Percentiles rank a stretch among this genome's conserved stretches.
These are phyloP conservation scores for Puccinia coronata DNA, from an alignment of 1,284 basidiomycete species.

Conservation along the genomic window DNA sequence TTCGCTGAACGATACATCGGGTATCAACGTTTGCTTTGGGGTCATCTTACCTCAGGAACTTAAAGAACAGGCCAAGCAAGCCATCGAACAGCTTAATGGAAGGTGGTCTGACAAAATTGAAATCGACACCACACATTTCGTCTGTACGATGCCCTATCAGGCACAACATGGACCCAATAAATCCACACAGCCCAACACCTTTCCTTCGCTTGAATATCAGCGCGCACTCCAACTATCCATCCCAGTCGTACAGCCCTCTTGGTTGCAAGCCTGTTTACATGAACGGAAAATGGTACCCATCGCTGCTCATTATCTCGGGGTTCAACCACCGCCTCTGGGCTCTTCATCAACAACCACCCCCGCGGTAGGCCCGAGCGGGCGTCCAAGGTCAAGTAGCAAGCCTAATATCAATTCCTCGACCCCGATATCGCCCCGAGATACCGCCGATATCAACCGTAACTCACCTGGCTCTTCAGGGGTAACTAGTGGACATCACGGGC, in stretches of 20 bases:
- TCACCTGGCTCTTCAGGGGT: background rate
- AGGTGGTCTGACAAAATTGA: constrained; percentile 88
- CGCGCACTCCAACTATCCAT: constrained; percentile 84
- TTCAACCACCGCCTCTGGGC: constrained; percentile 19
- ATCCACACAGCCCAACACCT: constrained; percentile 62
- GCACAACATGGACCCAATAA: constrained; percentile 50
- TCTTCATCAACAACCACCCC: constrained; percentile 11
- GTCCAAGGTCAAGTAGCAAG: constrained; percentile 35
- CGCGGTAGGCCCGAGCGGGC: background rate
- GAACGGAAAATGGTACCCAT: constrained; percentile 62
- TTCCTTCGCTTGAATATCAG: constrained; percentile 80
- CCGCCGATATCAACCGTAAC: background rate
- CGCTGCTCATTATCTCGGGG: constrained; percentile 52
- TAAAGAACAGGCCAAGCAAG: constrained; percentile 74
- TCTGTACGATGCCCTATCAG: constrained; percentile 79
- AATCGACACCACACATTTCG: constrained; percentile 94
- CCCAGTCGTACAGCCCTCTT: constrained; percentile 83
- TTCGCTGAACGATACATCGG: constrained; percentile 88
- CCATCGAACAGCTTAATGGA: constrained; percentile 77
- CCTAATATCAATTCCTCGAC: constrained; percentile 10
- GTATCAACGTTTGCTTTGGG: constrained; percentile 87
- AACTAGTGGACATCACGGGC: background rate
- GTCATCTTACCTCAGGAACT: constrained; percentile 74
- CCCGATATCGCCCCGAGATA: background rate
- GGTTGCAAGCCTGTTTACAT: constrained; percentile 79